Conservation (phyloP, 768 basidiomycete species). For the Lactarius evosmus region DNA sequence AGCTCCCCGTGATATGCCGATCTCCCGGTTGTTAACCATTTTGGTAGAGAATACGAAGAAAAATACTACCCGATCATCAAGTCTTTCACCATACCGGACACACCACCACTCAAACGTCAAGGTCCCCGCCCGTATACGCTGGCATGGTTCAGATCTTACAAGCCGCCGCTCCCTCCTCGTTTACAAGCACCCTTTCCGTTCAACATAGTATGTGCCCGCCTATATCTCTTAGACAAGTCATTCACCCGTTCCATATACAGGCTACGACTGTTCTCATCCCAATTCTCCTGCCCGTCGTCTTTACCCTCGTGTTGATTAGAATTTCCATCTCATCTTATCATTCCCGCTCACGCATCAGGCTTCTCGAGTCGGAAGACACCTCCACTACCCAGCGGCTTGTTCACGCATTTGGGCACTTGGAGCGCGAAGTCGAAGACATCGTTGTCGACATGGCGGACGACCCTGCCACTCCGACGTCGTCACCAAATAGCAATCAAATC, state of each 20-base stretch:
- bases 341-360: slow-evolving; percentile 62
- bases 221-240: not conserved
- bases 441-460: slow-evolving; percentile 58
- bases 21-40: not conserved
- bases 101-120: slow-evolving; percentile 16
- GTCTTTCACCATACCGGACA: slow-evolving; percentile 19
- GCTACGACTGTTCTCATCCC: slow-evolving; percentile 56
- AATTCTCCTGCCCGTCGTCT: slow-evolving; percentile 56
- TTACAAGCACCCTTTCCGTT: slow-evolving; percentile 49
- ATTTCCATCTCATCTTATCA: slow-evolving; percentile 54
- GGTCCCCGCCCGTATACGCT: not conserved
- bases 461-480: slow-evolving; percentile 7
- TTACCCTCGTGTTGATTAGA: slow-evolving; percentile 53
- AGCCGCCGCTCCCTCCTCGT: slow-evolving; percentile 17
- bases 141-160: slow-evolving; percentile 23
- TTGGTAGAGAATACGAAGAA: slow-evolving; percentile 19
- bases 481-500: slow-evolving; percentile 22
- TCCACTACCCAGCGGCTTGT: slow-evolving; percentile 50
- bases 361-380: slow-evolving; percentile 53
- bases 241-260: slow-evolving; percentile 34
- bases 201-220: slow-evolving; percentile 55
- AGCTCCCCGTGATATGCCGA: not conserved
- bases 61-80: slow-evolving; percentile 25
- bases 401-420: slow-evolving; percentile 55
- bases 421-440: slow-evolving; percentile 56